Percentiles rank a stretch among this genome's conserved stretches.
These are phyloP conservation scores for Oidium heveae DNA, from an alignment of 2,329 filamentous ascomycete genomes.

Conservation along the genomic window DNA sequence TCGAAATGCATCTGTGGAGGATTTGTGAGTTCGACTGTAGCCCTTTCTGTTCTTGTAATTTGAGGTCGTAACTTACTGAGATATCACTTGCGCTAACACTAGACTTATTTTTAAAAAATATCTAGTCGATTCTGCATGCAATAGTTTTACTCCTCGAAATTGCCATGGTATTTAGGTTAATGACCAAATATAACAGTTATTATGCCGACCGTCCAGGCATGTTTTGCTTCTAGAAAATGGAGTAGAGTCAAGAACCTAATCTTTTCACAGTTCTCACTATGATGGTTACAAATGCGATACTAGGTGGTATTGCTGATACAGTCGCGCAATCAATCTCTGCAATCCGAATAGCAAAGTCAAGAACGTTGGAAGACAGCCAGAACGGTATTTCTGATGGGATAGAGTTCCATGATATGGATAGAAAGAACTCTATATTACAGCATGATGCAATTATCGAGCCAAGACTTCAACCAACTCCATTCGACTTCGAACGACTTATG, in stretches of 20 bases:
- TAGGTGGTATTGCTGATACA: slow-evolving; percentile 89
- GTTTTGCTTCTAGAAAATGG: neutral
- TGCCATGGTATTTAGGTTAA: slow-evolving; percentile 57
- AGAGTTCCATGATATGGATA: slow-evolving; percentile 70
- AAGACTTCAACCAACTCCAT: slow-evolving; percentile 45
- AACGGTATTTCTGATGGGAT: slow-evolving; percentile 52
- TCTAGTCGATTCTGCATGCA: slow-evolving; percentile 63
- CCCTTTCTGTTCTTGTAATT: neutral
- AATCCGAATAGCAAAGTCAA: slow-evolving; percentile 40
- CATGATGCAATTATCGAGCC: slow-evolving; percentile 41
- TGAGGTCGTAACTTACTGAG: neutral
- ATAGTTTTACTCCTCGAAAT: slow-evolving; percentile 75
- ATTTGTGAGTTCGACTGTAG: neutral
- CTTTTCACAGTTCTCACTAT: slow-evolving; percentile 55
- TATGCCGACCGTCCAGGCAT: slow-evolving; percentile 72
- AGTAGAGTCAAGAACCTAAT: slow-evolving; percentile 2
- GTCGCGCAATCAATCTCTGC: slow-evolving; percentile 83
- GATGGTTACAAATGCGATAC: slow-evolving; percentile 94
- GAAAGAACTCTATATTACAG: slow-evolving; percentile 43
- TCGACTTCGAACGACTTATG: slow-evolving; percentile 85
- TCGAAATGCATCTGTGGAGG: neutral
- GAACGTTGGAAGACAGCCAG: slow-evolving; percentile 30
- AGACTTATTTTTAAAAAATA: slow-evolving; percentile 2
- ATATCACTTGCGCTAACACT: neutral
- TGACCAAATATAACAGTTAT: slow-evolving; percentile 75